Base-by-base conservation (phyloP, 805 yeast species). In the Zygoascus tannicola region DNA sequence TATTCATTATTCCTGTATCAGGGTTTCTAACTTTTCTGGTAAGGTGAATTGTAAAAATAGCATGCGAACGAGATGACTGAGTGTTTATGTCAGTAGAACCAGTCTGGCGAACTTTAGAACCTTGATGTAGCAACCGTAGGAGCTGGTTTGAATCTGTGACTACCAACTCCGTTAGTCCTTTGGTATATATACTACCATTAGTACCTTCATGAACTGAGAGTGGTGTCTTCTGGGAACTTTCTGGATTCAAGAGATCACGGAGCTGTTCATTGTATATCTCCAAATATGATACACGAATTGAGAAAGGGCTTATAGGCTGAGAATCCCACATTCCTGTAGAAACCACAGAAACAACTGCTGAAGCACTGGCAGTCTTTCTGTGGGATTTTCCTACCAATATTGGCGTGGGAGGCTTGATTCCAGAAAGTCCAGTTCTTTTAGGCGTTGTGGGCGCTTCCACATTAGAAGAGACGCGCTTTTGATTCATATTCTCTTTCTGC, bases 241-340 rank as follows among this genome's bases (percentile, higher is more conserved):
- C 14, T 1, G 54, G 54, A 14, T 56, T 60, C 15, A 82, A 62
- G 41, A 81, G 62, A 56, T 82, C 90, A 36, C 68, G 63, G 2
- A 80, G 84, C 49, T 72, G 75, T 58, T 82, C 88, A 55, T 81
- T 80, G 55, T 82, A 81, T 28, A 81, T 77, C 55, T 81, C 88
- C 57, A 77, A 67, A 58, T 75, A 81, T 5, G 81, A 72, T 2
- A 78, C 65, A 22, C 44, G 36, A 5, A 54, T 30, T 3, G 42
- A 34, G 36, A 41, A 48, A 8, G 50, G 46, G 5, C 26, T 38
- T 3, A 15, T 4, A 22, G 12, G 12, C 15, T 7, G 15, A 8
- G 35, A 14, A 18, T 33, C 5, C 40, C 40, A 22, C n/a, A 12
- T n/a, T 15, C n/a, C 14, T 19, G n/a, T 19, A n/a, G 26, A n/a